Conservation (phyloP, 2,329 filamentous ascomycete species). For the Leptosphaerulina australis region DNA sequence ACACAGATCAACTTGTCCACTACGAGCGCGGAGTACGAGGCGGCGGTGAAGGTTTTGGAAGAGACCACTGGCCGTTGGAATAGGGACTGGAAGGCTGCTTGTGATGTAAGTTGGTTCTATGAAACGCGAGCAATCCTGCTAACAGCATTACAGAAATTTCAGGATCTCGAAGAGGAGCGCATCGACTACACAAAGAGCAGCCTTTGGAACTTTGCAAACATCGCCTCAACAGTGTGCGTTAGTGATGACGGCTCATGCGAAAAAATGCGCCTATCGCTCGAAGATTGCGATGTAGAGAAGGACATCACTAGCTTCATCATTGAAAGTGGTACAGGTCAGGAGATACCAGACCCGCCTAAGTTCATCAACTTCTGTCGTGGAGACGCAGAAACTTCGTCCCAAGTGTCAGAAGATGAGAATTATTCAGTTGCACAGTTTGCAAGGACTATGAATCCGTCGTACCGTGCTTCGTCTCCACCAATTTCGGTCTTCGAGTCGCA, state of each 20-base stretch:
- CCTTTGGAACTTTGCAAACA: constrained; percentile 96
- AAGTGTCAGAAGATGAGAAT: constrained; percentile 81
- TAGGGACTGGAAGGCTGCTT: constrained; percentile 95
- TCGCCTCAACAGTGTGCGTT: constrained; percentile 95
- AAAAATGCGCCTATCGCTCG: constrained; percentile 89
- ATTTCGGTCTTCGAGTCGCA: constrained; percentile 92
- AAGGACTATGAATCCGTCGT: constrained; percentile 91
- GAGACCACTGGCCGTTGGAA: constrained; percentile 97
- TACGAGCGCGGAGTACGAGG: constrained; percentile 92
- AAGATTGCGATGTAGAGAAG: constrained; percentile 95
- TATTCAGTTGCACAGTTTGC: constrained; percentile 97
- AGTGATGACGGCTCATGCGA: constrained; percentile 94
- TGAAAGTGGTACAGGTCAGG: constrained; percentile 88
- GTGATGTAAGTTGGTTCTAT: constrained; percentile 61
- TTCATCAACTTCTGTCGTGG: constrained; percentile 99
- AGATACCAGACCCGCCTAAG: constrained; percentile 94
- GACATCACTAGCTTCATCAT: constrained; percentile 90
- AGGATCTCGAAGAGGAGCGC: constrained; percentile 96
- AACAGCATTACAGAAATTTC: constrained; percentile 74
- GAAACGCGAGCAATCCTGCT: background rate
- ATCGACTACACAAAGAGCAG: constrained; percentile 98
- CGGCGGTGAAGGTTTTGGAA: constrained; percentile 88
- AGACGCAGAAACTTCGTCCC: constrained; percentile 81
- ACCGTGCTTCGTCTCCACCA: constrained; percentile 93
- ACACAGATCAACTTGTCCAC: constrained; percentile 93